Evolutionary conservation across 2,329 filamentous ascomycete species (phyloP).

Genomic region (Monosporascus sp.): DNA sequence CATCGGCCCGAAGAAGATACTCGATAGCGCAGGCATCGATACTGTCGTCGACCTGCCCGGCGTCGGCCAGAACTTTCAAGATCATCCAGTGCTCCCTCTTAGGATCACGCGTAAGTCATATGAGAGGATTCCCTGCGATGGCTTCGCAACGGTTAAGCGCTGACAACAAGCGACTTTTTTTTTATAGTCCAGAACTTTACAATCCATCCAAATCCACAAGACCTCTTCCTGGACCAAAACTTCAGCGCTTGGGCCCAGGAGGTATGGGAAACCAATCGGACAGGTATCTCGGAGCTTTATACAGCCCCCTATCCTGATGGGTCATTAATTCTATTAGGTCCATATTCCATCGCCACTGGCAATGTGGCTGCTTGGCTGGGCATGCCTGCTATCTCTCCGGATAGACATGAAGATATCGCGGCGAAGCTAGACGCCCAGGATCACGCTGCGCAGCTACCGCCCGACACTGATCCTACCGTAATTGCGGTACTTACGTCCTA

Average conservation of each 20-base stretch:
- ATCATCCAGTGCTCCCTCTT: conserved; percentile 32
- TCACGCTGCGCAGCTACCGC: conserved; percentile 26
- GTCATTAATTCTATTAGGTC: conserved; percentile 12
- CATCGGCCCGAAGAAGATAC: conserved; percentile 33
- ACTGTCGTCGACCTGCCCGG: conserved; percentile 36
- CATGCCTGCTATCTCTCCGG: conserved; percentile 28
- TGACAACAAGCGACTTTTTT: not conserved
- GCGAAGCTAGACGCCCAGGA: conserved; percentile 26
- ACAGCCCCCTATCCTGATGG: conserved; percentile 1
- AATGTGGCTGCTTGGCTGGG: conserved; percentile 32
- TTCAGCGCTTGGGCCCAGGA: conserved; percentile 23
- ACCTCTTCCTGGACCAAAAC: conserved; percentile 20
- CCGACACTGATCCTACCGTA: conserved; percentile 25
- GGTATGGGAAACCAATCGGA: conserved; percentile 23
- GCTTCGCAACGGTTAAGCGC: not conserved
- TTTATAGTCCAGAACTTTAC: conserved; percentile 21
- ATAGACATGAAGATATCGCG: conserved; percentile 26
- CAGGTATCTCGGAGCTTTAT: conserved; percentile 10
- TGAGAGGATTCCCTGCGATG: not conserved
- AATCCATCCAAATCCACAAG: conserved; percentile 21
- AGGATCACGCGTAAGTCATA: conserved; percentile 18
- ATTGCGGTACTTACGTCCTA: conserved; percentile 13
- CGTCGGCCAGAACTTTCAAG: conserved; percentile 45
- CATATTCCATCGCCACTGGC: conserved; percentile 27
- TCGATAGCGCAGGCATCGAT: conserved; percentile 36